Conservation (phyloP, 164 flowering plant species). For the Pachysandra terminalis region DNA sequence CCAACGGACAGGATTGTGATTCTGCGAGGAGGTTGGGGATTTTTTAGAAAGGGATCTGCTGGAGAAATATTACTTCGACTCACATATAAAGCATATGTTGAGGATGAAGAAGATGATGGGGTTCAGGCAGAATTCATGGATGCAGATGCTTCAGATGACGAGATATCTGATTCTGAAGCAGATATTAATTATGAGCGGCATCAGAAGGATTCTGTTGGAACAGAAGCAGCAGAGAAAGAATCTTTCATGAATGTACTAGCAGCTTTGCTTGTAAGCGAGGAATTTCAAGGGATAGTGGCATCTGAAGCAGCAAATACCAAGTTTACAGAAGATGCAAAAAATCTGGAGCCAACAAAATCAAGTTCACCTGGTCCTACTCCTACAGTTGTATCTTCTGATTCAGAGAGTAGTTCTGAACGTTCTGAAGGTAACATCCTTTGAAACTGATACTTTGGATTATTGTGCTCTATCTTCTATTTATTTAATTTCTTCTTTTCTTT, state of each 20-base stretch:
- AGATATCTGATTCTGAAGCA: constrained; percentile 52
- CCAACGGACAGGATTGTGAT: constrained; percentile 80
- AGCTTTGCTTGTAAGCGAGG: constrained; percentile 89
- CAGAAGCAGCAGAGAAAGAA: constrained; percentile 45
- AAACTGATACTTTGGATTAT: not conserved
- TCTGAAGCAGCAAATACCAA: constrained; percentile 59
- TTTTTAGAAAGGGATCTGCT: constrained; percentile 49
- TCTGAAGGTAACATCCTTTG: constrained; percentile 30
- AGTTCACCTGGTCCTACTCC: constrained; percentile 18
- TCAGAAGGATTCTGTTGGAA: constrained; percentile 15
- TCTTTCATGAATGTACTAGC: constrained; percentile 91
- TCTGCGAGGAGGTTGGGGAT: constrained; percentile 76
- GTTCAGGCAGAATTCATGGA: constrained; percentile 28
- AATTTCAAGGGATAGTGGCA: constrained; percentile 88
- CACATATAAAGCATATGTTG: constrained; percentile 95
- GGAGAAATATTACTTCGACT: constrained; percentile 87
- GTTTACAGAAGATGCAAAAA: constrained; percentile 29
- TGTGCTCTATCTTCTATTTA: not conserved
- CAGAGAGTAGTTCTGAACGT: constrained; percentile 31
- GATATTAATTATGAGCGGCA: constrained; percentile 23
- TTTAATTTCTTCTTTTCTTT: not conserved
- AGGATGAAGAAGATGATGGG: constrained; percentile 95
- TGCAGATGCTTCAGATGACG: constrained; percentile 70
- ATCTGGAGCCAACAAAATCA: constrained; percentile 20
- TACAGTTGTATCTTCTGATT: constrained; percentile 27